phyloP scores from a whole-genome alignment of 441 rosid genomes.

The Pelargonium exstipulatum region DNA sequence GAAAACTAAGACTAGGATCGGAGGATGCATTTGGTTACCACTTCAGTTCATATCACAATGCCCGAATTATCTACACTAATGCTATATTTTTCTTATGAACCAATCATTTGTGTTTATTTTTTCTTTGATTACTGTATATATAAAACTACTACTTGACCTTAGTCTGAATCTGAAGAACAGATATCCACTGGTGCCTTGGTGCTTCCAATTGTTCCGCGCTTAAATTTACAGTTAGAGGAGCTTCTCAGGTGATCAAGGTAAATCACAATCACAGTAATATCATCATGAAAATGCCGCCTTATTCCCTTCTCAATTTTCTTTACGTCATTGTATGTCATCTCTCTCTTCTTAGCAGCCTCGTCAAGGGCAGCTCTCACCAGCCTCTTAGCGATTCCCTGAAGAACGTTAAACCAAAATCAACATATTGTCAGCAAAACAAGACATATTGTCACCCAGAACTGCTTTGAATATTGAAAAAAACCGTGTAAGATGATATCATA shows the following conservation, averaged over 20 bases:
- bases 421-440: neutral
- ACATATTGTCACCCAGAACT: no score
- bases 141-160: neutral
- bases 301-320: slow-evolving; percentile 54
- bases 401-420: neutral
- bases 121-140: no score
- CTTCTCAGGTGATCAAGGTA: slow-evolving; percentile 53
- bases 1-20: no score
- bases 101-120: no score
- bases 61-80: no score
- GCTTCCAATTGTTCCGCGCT: slow-evolving; percentile 33
- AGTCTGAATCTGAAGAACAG: slow-evolving; percentile 47
- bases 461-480: no score
- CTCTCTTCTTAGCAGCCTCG: slow-evolving; percentile 72
- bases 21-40: no score
- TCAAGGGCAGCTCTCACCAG: slow-evolving; percentile 69
- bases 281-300: slow-evolving; percentile 78
- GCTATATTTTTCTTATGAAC: no score
- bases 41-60: no score
- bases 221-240: slow-evolving; percentile 14
- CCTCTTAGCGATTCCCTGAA: slow-evolving; percentile 77
- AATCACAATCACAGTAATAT: slow-evolving; percentile 67
- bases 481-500: no score
- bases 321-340: slow-evolving; percentile 62
- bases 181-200: slow-evolving; percentile 59